A percentile compares a stretch with the other conserved stretches of the same genome.
Conservation (phyloP, 306 rosid species). For the Hippophae tibetana region DNA sequence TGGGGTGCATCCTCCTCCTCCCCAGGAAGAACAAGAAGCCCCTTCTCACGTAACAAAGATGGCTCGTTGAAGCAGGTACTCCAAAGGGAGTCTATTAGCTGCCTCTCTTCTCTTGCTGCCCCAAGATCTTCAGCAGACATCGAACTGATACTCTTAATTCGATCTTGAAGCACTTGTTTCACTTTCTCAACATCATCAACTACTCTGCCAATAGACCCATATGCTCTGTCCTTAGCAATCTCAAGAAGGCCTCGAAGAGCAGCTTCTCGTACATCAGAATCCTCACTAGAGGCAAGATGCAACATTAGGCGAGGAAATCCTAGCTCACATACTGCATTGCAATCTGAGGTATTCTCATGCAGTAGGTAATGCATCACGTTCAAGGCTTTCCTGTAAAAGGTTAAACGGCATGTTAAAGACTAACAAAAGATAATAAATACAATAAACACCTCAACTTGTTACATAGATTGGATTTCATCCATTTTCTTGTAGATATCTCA, state of each 20-base stretch:
- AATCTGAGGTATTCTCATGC: conserved; percentile 56
- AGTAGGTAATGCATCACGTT: conserved; percentile 72
- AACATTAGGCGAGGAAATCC: conserved; percentile 69
- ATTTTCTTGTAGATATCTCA: too few relatives aligned
- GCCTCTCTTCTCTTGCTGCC: conserved; percentile 71
- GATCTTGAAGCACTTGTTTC: conserved; percentile 66
- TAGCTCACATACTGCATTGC: conserved; percentile 43
- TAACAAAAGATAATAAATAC: too few relatives aligned
- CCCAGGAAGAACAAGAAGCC: conserved; percentile 71
- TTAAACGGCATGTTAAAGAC: neutral
- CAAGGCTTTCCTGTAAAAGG: conserved; percentile 74
- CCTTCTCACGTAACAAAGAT: conserved; percentile 58
- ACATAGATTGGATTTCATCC: too few relatives aligned
- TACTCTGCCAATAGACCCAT: conserved; percentile 13
- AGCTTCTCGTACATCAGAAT: conserved; percentile 73
- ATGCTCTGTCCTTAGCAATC: conserved; percentile 35
- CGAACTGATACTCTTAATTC: conserved; percentile 44
- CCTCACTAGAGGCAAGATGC: conserved; percentile 69
- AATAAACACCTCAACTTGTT: too few relatives aligned
- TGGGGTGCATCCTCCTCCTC: conserved; percentile 80
- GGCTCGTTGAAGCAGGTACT: conserved; percentile 51
- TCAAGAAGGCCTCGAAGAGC: conserved; percentile 68
- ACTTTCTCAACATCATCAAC: conserved; percentile 53
- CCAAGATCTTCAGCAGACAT: conserved; percentile 77
- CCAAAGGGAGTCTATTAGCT: conserved; percentile 79